These are phyloP conservation scores for Neofusicoccum parvum DNA, from an alignment of 2,329 filamentous ascomycete genomes.

Conservation along the genomic window DNA sequence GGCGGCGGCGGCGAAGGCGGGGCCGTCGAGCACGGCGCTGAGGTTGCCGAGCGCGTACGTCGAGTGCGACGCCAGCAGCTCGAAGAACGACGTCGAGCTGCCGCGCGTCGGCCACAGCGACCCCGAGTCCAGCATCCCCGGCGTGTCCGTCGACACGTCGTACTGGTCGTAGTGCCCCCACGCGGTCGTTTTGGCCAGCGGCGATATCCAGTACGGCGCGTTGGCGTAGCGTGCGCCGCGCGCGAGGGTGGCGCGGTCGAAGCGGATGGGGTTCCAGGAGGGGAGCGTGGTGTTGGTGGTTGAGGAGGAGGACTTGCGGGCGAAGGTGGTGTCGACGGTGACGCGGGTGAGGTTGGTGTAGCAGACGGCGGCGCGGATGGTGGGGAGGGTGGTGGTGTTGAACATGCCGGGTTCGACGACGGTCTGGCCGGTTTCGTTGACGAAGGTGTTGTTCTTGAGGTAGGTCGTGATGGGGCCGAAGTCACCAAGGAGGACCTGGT, in stretches of 20 bases:
- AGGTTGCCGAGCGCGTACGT: neutral
- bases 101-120: conserved; percentile 17
- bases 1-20: neutral
- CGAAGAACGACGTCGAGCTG: conserved; percentile 15
- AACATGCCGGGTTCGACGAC: neutral
- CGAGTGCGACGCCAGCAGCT: conserved; percentile 9
- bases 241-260: neutral
- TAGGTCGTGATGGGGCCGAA: neutral
- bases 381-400: conserved; percentile 6
- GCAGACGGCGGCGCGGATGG: neutral
- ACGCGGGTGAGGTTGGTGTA: conserved; percentile 10
- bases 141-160: conserved; percentile 1
- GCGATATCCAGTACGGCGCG: conserved; percentile 4
- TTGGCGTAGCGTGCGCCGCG: neutral
- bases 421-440: neutral
- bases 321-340: conserved; percentile 8
- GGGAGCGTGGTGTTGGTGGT: neutral
- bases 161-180: conserved; percentile 16
- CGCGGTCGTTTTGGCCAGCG: neutral
- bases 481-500: neutral
- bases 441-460: neutral
- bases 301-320: neutral
- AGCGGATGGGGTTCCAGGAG: conserved; percentile 15
- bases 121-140: neutral
- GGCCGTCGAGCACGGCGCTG: neutral